phyloP scores from a whole-genome alignment of 2,329 filamentous ascomycete species.

The Lasiodiplodia sp. region DNA sequence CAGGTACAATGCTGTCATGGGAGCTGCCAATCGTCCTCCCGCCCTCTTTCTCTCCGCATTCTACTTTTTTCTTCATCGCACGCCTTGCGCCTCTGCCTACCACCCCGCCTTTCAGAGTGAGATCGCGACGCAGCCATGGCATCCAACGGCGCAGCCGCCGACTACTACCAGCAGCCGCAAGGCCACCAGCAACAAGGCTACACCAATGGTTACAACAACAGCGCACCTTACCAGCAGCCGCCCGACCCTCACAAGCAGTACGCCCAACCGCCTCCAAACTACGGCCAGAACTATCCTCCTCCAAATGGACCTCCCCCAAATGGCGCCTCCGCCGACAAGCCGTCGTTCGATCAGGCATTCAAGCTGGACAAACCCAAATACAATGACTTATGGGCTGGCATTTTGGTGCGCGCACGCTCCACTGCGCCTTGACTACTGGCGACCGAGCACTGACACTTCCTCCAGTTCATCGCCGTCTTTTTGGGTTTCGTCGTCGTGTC shows the following conservation, averaged over 20 bases:
- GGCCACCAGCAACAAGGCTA: conserved; percentile 35
- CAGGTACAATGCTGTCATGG: conserved; percentile 13
- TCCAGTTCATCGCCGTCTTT: conserved; percentile 72
- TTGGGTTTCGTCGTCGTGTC: conserved; percentile 79
- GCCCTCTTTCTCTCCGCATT: not conserved
- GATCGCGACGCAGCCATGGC: conserved; percentile 19
- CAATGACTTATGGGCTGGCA: conserved; percentile 88
- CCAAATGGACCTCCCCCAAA: conserved; percentile 15
- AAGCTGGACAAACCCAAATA: conserved; percentile 83
- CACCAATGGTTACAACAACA: conserved; percentile 34
- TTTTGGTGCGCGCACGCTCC: conserved; percentile 63
- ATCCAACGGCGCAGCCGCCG: conserved; percentile 43
- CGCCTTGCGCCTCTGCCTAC: not conserved
- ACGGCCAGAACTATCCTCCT: conserved; percentile 35
- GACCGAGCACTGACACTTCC: conserved; percentile 19
- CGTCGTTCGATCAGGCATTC: conserved; percentile 80
- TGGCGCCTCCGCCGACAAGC: conserved; percentile 52
- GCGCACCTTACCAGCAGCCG: conserved; percentile 39
- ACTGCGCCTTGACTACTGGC: not conserved
- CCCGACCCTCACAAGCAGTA: conserved; percentile 41
- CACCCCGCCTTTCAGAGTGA: not conserved
- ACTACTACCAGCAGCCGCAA: conserved; percentile 46
- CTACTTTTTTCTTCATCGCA: not conserved
- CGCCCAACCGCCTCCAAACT: conserved; percentile 38
- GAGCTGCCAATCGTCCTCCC: not conserved